These are phyloP conservation scores for Trematosphaeria pertusa DNA, from an alignment of 2,329 filamentous ascomycete species.

Conservation along the genomic window DNA sequence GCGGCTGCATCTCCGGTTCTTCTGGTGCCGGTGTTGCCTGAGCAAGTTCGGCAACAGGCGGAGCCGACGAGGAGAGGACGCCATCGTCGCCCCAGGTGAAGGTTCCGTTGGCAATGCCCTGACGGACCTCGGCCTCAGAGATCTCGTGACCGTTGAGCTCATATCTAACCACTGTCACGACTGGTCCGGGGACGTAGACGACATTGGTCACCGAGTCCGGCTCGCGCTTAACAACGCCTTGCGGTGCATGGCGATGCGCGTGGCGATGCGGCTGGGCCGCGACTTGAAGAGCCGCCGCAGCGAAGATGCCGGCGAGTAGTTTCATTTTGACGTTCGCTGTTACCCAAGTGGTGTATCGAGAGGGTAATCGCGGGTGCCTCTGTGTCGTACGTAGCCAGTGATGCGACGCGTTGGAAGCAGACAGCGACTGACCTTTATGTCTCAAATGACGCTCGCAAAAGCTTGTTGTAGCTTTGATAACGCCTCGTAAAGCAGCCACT, in stretches of 20 bases:
- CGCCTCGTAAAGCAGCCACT: no score
- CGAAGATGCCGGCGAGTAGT: slow-evolving; percentile 41
- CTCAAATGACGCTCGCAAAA: not conserved
- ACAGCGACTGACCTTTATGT: slow-evolving; percentile 7
- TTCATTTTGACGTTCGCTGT: slow-evolving; percentile 43
- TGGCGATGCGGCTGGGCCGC: slow-evolving; percentile 67
- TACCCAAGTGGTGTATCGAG: slow-evolving; percentile 4
- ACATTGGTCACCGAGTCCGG: slow-evolving; percentile 60
- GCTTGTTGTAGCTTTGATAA: slow-evolving; percentile 1
- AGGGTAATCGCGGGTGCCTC: slow-evolving; percentile 1
- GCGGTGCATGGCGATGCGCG: slow-evolving; percentile 59
- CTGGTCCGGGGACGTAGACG: slow-evolving; percentile 59
- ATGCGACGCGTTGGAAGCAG: not conserved
- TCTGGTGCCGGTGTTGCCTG: slow-evolving; percentile 24
- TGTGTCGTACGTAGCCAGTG: slow-evolving; percentile 12
- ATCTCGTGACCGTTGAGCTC: slow-evolving; percentile 71
- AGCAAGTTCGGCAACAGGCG: slow-evolving; percentile 16
- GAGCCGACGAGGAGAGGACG: slow-evolving; percentile 46
- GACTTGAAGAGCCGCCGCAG: slow-evolving; percentile 55
- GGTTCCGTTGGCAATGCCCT: slow-evolving; percentile 73
- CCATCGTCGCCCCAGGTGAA: slow-evolving; percentile 70
- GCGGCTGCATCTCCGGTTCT: slow-evolving; percentile 9
- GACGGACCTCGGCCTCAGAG: slow-evolving; percentile 68
- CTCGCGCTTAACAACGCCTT: slow-evolving; percentile 53
- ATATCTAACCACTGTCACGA: slow-evolving; percentile 73